Conservation (phyloP, 495 filamentous ascomycete species). For the Lophiostoma macrostomum region DNA sequence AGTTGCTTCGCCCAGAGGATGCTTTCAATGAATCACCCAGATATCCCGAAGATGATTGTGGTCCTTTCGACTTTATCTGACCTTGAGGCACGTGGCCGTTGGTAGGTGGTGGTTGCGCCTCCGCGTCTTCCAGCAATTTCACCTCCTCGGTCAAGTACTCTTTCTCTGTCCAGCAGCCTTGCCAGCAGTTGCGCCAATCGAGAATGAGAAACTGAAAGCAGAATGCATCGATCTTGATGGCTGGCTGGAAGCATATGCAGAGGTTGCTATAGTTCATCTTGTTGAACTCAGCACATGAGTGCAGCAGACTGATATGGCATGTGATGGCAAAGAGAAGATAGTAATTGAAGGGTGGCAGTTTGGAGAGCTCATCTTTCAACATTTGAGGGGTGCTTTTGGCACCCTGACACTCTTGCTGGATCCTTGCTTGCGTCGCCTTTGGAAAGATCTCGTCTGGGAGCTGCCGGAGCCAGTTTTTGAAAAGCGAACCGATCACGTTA, state of each 20-base stretch:
- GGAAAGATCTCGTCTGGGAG: conserved; percentile 89
- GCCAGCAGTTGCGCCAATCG: conserved; percentile 93
- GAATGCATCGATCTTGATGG: conserved; percentile 84
- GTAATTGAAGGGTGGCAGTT: conserved; percentile 87
- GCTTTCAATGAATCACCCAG: conserved; percentile 20
- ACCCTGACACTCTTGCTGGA: conserved; percentile 70
- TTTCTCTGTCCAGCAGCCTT: conserved; percentile 89
- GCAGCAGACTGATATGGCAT: conserved; percentile 83
- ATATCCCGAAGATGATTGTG: conserved; percentile 15
- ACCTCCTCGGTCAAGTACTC: conserved; percentile 68
- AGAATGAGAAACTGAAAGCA: conserved; percentile 89
- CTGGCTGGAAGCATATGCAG: conserved; percentile 92
- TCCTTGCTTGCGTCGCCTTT: conserved; percentile 69
- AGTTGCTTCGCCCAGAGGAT: conserved; percentile 22
- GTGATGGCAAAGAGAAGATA: conserved; percentile 95
- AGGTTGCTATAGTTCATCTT: conserved; percentile 93
- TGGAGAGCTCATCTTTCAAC: conserved; percentile 85
- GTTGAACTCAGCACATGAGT: conserved; percentile 81
- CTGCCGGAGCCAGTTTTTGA: conserved; percentile 91
- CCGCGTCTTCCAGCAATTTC: conserved; percentile 15
- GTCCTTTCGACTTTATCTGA: conserved; percentile 20
- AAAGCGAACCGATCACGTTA: conserved; percentile 87
- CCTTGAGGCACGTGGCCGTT: conserved; percentile 6
- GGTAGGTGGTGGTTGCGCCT: conserved; percentile 2
- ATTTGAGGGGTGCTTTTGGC: conserved; percentile 72